Evolutionary conservation across 2,329 filamentous ascomycete genomes (phyloP).

Genomic region (Fusarium phyllophilum): DNA sequence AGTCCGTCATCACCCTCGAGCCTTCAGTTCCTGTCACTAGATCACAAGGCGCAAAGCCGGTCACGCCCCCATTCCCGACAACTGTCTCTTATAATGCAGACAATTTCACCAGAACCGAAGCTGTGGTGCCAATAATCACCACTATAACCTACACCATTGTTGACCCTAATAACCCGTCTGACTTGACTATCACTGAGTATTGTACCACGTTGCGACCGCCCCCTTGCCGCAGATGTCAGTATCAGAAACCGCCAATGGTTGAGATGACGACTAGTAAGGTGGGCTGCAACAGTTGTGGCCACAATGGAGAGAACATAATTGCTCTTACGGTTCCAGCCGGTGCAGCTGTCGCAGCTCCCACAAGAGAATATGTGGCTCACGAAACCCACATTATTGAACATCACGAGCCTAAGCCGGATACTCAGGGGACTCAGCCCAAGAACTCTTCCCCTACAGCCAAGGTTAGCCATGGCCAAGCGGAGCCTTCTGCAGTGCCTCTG

Average conservation of each 20-base stretch:
- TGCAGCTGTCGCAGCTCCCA: neutral
- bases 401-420: neutral
- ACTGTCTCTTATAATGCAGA: neutral
- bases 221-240: neutral
- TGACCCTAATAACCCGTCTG: neutral
- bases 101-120: neutral
- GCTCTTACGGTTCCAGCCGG: neutral
- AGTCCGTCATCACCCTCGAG: neutral
- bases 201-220: neutral
- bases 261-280: neutral
- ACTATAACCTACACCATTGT: neutral
- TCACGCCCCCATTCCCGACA: neutral
- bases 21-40: neutral
- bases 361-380: neutral
- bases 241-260: neutral
- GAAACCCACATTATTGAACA: neutral
- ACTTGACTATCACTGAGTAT: neutral
- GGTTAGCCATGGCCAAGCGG: neutral
- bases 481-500: neutral
- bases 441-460: neutral
- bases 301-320: neutral
- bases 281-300: neutral
- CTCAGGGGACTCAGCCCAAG: neutral
- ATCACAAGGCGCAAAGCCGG: neutral
- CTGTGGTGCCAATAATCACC: neutral